Evolutionary conservation across 257 asterid genomes (phyloP), one percentile per base, ranked within the genome.

Genomic region (Solanum bulbocastanum): DNA sequence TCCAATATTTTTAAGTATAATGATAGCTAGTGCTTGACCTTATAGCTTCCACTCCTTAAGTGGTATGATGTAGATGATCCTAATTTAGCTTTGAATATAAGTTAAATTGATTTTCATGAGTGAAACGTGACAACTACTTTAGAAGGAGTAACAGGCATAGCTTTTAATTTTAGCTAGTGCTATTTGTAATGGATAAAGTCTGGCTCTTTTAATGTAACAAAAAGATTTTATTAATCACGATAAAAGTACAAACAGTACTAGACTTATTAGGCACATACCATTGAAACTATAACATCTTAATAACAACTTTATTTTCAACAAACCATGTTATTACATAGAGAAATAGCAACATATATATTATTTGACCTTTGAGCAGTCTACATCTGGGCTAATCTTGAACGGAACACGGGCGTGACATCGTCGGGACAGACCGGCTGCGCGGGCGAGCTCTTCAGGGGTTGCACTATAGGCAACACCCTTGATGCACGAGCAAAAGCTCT

Each of bases 401-500:
- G 36, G 52, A 36, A 83, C 75, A 65, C 9, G 69, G 15, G 49
- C 35, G 15, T 65, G 35, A 69, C 87, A 58, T 39, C 23, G 30
- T 60, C 36, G 5, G 20, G 49, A 23, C 35, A 58, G 35, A 65
- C 44, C 22, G 8, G 33, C 33, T 9, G 52, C 52, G 2, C 75
- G 69, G 52, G 44, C 23, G 58, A 49, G 58, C 15, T 49, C 58
- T 49, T 49, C 22, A 4, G 58, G 8, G 6, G 49, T 58, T 22
- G 23, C 32, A 18, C 75, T 39, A 2, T 15, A 56, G 16, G 87
- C 87, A 36, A 39, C 52, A 2, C 27, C 15, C 71, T 66, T 84
- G 73, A 87, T 2, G 87, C 91, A 88, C 11, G 14, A 49, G 83
- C 92, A 90, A 68, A 83, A 42, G 3, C 73, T 15, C 40, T 86